A percentile compares a stretch with the other conserved stretches of the same genome.
Conservation (phyloP, 2,329 filamentous ascomycete species). For the Fusarium cyanostomum region DNA sequence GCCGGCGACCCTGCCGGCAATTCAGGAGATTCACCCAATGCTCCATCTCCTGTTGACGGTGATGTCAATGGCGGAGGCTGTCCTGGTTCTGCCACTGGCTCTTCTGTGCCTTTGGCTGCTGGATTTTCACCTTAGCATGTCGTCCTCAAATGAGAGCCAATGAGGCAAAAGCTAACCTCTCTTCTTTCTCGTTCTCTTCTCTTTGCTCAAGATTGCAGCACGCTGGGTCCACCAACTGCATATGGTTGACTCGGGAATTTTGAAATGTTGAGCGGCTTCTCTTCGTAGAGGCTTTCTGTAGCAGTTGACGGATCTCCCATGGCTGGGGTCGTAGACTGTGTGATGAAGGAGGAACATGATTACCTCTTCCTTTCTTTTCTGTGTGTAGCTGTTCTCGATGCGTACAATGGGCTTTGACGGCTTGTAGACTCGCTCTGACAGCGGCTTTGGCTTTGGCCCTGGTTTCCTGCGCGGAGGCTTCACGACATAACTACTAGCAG, state of each 20-base stretch:
- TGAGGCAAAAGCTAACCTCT: not conserved
- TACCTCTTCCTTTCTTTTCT: slow-evolving; percentile 20
- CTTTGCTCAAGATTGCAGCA: not conserved
- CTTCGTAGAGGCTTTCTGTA: not conserved
- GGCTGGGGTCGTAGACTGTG: not conserved
- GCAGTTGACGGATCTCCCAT: not conserved
- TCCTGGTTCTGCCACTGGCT: too few relatives aligned
- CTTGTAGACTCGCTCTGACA: slow-evolving; percentile 10
- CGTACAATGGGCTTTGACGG: slow-evolving; percentile 14
- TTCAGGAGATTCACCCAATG: too few relatives aligned
- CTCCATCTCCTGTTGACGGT: too few relatives aligned
- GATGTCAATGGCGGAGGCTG: too few relatives aligned
- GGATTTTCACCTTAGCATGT: too few relatives aligned
- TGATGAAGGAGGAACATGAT: slow-evolving; percentile 13
- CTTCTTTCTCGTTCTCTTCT: not conserved
- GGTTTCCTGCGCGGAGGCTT: too few relatives aligned
- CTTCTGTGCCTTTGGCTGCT: too few relatives aligned
- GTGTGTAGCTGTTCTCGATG: slow-evolving; percentile 18
- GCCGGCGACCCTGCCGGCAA: too few relatives aligned
- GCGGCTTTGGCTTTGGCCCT: slow-evolving; percentile 20
- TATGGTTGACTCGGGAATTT: not conserved
- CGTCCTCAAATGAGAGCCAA: too few relatives aligned
- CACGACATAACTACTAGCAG: too few relatives aligned
- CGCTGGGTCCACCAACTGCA: not conserved
- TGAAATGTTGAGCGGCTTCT: not conserved